Conservation (phyloP, 371 early-diverging fungal genomes). For the Actinomortierella ambigua region DNA sequence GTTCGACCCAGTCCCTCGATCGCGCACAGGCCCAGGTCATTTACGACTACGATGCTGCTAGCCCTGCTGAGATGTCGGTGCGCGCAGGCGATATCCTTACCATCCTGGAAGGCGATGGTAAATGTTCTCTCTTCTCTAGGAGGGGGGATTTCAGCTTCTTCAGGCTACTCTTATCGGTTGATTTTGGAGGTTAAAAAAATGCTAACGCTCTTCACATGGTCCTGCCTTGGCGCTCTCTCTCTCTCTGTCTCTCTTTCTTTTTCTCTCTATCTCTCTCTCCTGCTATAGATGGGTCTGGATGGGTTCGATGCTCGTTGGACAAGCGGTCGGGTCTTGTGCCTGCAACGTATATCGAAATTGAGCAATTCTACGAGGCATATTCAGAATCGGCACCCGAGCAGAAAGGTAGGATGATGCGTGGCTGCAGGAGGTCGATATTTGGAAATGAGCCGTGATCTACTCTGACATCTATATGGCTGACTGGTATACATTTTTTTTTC, state of each 20-base stretch:
- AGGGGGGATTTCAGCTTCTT: too few relatives aligned
- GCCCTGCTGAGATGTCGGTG: conserved; percentile 50
- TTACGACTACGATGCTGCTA: conserved; percentile 60
- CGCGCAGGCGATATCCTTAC: conserved; percentile 54
- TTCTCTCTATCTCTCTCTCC: too few relatives aligned
- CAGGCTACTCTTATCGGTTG: too few relatives aligned
- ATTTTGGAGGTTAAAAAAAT: too few relatives aligned
- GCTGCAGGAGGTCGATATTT: too few relatives aligned
- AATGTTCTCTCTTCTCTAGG: conserved; percentile 1
- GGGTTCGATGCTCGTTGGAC: conserved; percentile 65
- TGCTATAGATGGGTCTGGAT: conserved; percentile 72
- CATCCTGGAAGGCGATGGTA: conserved; percentile 53
- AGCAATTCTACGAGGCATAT: conserved; percentile 32
- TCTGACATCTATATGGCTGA: background rate
- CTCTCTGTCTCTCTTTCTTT: too few relatives aligned
- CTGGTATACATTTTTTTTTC: background rate
- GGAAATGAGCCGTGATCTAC: background rate
- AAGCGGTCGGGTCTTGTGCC: conserved; percentile 72
- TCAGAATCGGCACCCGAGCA: conserved; percentile 20
- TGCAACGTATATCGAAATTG: conserved; percentile 65
- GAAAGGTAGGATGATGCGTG: conserved; percentile 34
- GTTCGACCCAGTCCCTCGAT: conserved; percentile 21
- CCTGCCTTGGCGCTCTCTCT: too few relatives aligned
- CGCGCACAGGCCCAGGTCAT: conserved; percentile 50
- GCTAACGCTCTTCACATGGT: background rate